Evolutionary conservation across 768 basidiomycete species (phyloP).

Genomic region (Auriscalpium microsporum): DNA sequence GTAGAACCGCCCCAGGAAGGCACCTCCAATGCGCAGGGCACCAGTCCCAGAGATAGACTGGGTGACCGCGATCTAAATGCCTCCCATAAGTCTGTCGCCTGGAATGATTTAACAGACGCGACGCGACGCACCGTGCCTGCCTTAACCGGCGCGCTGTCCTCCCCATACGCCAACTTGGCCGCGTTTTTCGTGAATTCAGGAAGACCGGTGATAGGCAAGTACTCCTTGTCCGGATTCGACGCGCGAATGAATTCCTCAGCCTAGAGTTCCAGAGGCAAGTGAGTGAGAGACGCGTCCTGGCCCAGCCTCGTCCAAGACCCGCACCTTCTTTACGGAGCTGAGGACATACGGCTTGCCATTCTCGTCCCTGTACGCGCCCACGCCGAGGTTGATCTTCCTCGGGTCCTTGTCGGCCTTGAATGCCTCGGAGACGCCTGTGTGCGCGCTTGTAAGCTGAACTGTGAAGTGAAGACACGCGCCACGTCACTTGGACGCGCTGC

Average conservation of each 20-base stretch:
- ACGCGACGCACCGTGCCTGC: constrained; percentile 55
- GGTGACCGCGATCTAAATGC: constrained; percentile 63
- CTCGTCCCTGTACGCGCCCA: constrained; percentile 92
- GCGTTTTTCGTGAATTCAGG: constrained; percentile 80
- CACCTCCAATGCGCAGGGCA: constrained; percentile 90
- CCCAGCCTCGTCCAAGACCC: background rate
- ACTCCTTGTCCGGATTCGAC: constrained; percentile 82
- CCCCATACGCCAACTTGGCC: constrained; percentile 85
- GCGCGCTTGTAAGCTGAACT: background rate
- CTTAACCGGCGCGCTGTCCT: constrained; percentile 62
- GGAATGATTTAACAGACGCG: background rate
- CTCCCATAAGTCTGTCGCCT: constrained; percentile 3
- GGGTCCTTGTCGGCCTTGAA: constrained; percentile 93
- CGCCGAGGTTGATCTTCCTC: constrained; percentile 95
- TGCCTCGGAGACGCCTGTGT: constrained; percentile 81
- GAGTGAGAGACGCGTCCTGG: background rate
- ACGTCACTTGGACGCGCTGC: background rate
- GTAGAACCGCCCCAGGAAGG: constrained; percentile 85
- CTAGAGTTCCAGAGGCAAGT: constrained; percentile 28
- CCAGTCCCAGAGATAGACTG: constrained; percentile 98
- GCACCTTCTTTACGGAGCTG: constrained; percentile 78
- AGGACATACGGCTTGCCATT: constrained; percentile 94
- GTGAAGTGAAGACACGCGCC: constrained; percentile 1
- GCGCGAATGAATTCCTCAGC: constrained; percentile 68
- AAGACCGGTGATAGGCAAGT: constrained; percentile 91